These are phyloP conservation scores for Termitomyces titanicus DNA, from an alignment of 768 basidiomycete species.

Conservation along the genomic window DNA sequence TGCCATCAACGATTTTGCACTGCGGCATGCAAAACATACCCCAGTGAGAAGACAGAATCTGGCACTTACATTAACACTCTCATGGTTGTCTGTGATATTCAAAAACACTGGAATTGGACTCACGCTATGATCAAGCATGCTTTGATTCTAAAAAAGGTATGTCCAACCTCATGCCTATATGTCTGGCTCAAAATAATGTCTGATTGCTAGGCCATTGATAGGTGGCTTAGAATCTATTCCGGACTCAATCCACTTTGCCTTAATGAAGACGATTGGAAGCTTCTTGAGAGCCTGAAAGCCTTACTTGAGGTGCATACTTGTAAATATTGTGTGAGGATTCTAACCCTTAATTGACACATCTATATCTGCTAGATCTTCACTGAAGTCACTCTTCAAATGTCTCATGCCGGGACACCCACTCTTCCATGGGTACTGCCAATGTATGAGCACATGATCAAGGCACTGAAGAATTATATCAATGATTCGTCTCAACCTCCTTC, in stretches of 20 bases:
- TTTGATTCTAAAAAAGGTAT: conserved; percentile 19
- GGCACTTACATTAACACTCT: conserved; percentile 10
- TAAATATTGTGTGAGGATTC: neutral
- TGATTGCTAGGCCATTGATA: conserved; percentile 24
- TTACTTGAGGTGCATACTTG: conserved; percentile 17
- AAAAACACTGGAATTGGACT: conserved; percentile 32
- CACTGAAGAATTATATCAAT: conserved; percentile 10
- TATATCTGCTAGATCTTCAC: conserved; percentile 23
- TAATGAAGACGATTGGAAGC: conserved; percentile 16
- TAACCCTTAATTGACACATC: neutral
- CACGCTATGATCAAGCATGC: conserved; percentile 30
- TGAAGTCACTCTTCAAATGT: conserved; percentile 25
- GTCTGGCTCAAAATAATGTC: neutral
- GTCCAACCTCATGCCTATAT: neutral
- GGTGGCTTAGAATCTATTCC: conserved; percentile 18
- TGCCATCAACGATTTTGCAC: neutral
- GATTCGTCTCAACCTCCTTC: neutral
- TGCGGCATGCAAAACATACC: neutral
- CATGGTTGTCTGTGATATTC: conserved; percentile 29
- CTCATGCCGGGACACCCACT: conserved; percentile 19
- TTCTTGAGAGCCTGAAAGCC: conserved; percentile 14
- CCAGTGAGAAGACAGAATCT: neutral
- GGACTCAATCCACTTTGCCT: neutral
- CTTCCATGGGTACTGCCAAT: conserved; percentile 28
- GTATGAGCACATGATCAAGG: conserved; percentile 22